phyloP scores from a whole-genome alignment of 441 rosid species.

The Adansonia rubrostipa region DNA sequence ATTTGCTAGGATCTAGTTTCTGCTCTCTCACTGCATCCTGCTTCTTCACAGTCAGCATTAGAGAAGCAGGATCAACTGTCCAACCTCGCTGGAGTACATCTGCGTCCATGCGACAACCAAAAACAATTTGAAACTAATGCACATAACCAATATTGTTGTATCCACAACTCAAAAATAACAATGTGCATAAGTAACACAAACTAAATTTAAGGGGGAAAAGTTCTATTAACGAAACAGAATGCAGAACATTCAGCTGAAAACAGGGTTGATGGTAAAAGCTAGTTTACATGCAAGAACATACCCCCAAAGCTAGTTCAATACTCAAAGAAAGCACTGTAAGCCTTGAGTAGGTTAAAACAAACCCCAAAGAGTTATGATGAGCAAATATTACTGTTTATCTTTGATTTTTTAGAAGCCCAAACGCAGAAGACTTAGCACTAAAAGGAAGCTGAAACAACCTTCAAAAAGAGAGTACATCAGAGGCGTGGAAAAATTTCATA shows the following conservation, averaged over 20 bases:
- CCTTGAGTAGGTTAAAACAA: background rate
- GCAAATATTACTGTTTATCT: background rate
- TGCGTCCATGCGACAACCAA: background rate
- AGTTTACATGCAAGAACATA: background rate
- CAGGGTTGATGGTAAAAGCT: background rate
- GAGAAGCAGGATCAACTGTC: constrained; percentile 37
- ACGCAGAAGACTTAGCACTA: background rate
- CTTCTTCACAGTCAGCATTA: constrained; percentile 3
- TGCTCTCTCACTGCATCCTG: constrained; percentile 58
- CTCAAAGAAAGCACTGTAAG: background rate
- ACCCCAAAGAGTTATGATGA: background rate
- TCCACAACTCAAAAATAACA: background rate
- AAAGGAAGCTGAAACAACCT: background rate
- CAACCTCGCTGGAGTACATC: constrained; percentile 35
- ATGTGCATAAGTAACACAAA: background rate
- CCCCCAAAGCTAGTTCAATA: background rate
- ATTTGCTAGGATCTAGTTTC: constrained; percentile 72
- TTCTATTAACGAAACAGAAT: background rate
- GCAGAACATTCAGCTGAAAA: background rate
- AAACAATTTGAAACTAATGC: background rate
- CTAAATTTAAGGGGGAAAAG: background rate
- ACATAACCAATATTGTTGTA: background rate
- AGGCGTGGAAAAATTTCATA: background rate
- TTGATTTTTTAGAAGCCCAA: background rate
- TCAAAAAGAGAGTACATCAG: background rate